Conservation (phyloP, 495 filamentous ascomycete species). For the Xylaria venustula region DNA sequence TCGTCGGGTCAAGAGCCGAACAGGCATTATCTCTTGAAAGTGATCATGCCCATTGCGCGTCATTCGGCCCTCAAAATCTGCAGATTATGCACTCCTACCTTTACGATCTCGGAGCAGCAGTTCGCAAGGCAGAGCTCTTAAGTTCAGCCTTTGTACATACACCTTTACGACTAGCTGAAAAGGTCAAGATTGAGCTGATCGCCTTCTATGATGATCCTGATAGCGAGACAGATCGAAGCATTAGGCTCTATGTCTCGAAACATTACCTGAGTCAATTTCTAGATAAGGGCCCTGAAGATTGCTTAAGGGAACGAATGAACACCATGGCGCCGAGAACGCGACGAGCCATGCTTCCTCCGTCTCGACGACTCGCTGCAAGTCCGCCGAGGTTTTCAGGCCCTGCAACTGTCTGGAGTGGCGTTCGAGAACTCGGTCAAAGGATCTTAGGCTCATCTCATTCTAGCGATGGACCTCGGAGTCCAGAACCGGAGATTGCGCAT, state of each 20-base stretch:
- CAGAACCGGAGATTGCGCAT: not conserved
- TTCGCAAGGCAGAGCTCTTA: conserved; percentile 41
- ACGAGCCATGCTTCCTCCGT: not conserved
- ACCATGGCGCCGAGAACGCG: conserved; percentile 24
- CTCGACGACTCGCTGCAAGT: conserved; percentile 11
- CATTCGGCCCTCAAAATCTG: conserved; percentile 54
- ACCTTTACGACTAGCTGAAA: conserved; percentile 45
- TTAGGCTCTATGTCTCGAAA: conserved; percentile 55
- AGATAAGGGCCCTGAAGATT: conserved; percentile 41
- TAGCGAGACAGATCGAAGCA: conserved; percentile 39
- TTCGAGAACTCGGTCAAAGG: conserved; percentile 23
- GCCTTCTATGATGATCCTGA: conserved; percentile 61
- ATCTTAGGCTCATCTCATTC: conserved; percentile 18
- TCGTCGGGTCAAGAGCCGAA: conserved; percentile 55
- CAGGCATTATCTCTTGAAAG: conserved; percentile 56
- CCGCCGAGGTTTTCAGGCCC: conserved; percentile 14
- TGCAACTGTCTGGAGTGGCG: conserved; percentile 21
- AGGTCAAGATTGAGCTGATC: conserved; percentile 58
- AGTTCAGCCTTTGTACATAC: conserved; percentile 39
- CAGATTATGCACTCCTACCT: conserved; percentile 51
- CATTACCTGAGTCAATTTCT: conserved; percentile 51
- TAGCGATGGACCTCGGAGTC: not conserved
- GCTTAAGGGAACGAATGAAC: conserved; percentile 40
- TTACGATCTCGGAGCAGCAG: conserved; percentile 44
- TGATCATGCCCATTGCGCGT: conserved; percentile 57